Conservation (phyloP, 805 yeast species). For the Yamadazyma insecticola region DNA sequence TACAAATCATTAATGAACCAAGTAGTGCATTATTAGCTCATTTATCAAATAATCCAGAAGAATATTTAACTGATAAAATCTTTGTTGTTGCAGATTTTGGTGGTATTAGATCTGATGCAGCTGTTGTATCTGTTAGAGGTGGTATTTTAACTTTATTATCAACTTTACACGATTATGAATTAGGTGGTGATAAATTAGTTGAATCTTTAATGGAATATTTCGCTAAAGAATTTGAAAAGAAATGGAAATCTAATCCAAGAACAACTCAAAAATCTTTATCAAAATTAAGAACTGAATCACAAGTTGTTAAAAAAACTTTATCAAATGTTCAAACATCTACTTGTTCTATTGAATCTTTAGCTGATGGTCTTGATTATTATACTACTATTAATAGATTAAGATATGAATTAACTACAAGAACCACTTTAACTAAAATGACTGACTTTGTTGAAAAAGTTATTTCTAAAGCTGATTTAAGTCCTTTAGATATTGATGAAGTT, state of each 20-base stretch:
- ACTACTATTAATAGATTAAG: conserved; percentile 90
- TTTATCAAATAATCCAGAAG: conserved; percentile 45
- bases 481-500: conserved; percentile 85
- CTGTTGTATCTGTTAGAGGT: conserved; percentile 88
- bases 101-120: conserved; percentile 91
- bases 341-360: conserved; percentile 90
- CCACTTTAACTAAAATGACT: conserved; percentile 70
- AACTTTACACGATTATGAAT: conserved; percentile 72
- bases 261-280: conserved; percentile 80
- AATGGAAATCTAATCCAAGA: conserved; percentile 75
- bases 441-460: conserved; percentile 72
- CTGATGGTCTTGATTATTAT: conserved; percentile 92
- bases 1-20: conserved; percentile 90
- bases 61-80: conserved; percentile 58
- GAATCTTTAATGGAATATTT: conserved; percentile 73
- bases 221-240: conserved; percentile 92
- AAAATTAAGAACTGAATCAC: conserved; percentile 79
- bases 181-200: conserved; percentile 90
- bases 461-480: conserved; percentile 77
- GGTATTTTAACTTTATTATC: conserved; percentile 88
- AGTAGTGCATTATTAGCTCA: conserved; percentile 88
- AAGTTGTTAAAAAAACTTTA: conserved; percentile 83
- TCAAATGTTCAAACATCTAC: conserved; percentile 86
- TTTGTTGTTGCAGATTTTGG: conserved; percentile 96
- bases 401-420: conserved; percentile 82